Percentiles rank a stretch among this genome's conserved stretches.
Conservation (phyloP, 331 rosid genomes). For the Saraca asoca region DNA sequence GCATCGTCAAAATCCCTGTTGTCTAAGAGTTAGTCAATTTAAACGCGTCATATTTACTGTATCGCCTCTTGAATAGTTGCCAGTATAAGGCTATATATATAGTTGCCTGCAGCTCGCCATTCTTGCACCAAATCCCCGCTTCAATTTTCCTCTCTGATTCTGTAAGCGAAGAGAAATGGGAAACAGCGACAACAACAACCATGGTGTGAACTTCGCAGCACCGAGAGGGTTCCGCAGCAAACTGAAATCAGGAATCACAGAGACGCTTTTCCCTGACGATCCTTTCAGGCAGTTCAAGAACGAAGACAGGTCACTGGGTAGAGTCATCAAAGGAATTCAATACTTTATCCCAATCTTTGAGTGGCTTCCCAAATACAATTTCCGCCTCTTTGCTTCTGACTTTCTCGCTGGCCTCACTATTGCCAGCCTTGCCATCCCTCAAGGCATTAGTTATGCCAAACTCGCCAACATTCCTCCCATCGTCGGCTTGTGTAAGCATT, state of each 20-base stretch:
- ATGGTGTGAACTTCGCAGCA: constrained; percentile 49
- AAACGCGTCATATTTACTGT: no score
- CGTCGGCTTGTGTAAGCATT: constrained; percentile 57
- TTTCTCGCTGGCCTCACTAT: constrained; percentile 67
- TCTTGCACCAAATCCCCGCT: no score
- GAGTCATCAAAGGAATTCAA: constrained; percentile 44
- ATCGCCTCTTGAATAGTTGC: no score
- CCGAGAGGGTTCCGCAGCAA: constrained; percentile 42
- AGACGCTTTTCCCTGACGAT: constrained; percentile 78
- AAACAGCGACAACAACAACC: background rate
- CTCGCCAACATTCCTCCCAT: constrained; percentile 61
- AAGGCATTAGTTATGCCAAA: constrained; percentile 67
- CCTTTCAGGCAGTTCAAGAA: constrained; percentile 59
- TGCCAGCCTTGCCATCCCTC: constrained; percentile 71
- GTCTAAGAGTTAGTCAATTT: no score
- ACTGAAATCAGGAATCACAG: constrained; percentile 58
- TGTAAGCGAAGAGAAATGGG: no score
- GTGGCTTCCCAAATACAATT: constrained; percentile 69
- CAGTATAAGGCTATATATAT: no score
- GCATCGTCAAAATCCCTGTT: no score
- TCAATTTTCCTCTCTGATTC: no score
- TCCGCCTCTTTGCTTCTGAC: constrained; percentile 46
- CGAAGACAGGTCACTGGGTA: background rate
- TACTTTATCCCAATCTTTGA: constrained; percentile 69
- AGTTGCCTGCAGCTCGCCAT: no score